phyloP scores from a whole-genome alignment of 129 eudicot species.

The Erigeron canadensis region DNA sequence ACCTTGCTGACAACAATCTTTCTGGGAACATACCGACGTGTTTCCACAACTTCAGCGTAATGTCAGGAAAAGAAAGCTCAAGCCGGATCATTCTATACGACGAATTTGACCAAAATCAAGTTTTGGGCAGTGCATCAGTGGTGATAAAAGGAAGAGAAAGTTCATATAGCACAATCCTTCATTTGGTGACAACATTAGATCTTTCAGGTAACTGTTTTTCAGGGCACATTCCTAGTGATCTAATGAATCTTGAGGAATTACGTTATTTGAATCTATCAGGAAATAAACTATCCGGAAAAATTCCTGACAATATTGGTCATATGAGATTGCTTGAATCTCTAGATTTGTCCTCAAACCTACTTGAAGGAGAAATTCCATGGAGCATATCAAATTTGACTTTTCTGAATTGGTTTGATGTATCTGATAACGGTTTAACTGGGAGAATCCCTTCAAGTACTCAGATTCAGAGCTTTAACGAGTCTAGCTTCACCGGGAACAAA shows the following conservation, averaged over 20 bases:
- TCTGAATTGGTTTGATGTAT: conserved; percentile 35
- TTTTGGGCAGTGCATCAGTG: conserved; percentile 26
- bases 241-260: not conserved
- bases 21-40: conserved; percentile 42
- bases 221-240: not conserved
- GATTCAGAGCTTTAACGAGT: conserved; percentile 24
- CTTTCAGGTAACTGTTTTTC: conserved; percentile 12
- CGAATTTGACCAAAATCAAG: not conserved
- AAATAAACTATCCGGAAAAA: not conserved
- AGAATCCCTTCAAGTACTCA: conserved; percentile 30
- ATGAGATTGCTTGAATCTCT: conserved; percentile 1
- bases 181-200: conserved; percentile 32
- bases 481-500: conserved; percentile 8
- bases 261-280: not conserved
- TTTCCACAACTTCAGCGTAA: conserved; percentile 33
- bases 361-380: conserved; percentile 27
- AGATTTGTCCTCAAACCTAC: conserved; percentile 35
- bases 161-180: conserved; percentile 20
- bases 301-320: not conserved
- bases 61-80: conserved; percentile 10
- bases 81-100: conserved; percentile 18
- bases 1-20: conserved; percentile 42
- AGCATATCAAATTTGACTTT: conserved; percentile 14
- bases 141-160: conserved; percentile 36
- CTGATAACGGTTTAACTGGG: conserved; percentile 35